Evolutionary conservation across 306 rosid species (phyloP), one percentile per base, ranked within the genome.

Genomic region (Hippophae gyantsensis): DNA sequence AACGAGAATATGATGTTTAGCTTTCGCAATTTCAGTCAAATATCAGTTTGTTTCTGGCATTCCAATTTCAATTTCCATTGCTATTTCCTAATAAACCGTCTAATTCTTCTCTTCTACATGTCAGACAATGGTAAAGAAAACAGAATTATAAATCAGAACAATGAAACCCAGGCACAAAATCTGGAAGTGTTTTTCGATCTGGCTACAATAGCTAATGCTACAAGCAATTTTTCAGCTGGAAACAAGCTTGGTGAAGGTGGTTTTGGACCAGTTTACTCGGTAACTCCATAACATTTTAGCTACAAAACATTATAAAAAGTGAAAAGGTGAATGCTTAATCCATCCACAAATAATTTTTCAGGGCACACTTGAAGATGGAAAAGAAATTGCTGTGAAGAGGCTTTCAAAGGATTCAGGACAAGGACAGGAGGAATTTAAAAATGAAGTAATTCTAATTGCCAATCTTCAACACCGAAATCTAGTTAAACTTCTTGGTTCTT

Each of bases 401-500:
- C 69, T 84, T 32, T 83, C 86, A 0, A 49, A 59, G 48, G 73
- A 63, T 25, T 86, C 90, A 5, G 57, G 68, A 63, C 90, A 84
- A 71, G 90, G 90, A 8, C 65, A 68, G 11, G 81, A 56, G 64
- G 86, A 82, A 52, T 88, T 84, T 67, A 84, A 74, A 53, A 88
- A 82, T 59, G 95, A 87, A 62, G 87, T 80, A 25, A 32, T 74
- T 52, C 68, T 87, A 52, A 76, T 87, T 47, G 77, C 80, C n/a
- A 84, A 80, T 52, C 95, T 84, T 72, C 95, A 87, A 32, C 93
- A 82, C 9, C 84, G 76, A 76, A 87, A 82, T 80, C 76, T 87
- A 47, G 89, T 84, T 58, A 78, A 73, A 10, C 67, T 87, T 45
- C 51, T 80, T 2, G 93, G 95, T 26, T 87, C 78, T 50, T 87